These are phyloP conservation scores for Auricularia heimuer DNA, from an alignment of 768 basidiomycete genomes.

Conservation along the genomic window DNA sequence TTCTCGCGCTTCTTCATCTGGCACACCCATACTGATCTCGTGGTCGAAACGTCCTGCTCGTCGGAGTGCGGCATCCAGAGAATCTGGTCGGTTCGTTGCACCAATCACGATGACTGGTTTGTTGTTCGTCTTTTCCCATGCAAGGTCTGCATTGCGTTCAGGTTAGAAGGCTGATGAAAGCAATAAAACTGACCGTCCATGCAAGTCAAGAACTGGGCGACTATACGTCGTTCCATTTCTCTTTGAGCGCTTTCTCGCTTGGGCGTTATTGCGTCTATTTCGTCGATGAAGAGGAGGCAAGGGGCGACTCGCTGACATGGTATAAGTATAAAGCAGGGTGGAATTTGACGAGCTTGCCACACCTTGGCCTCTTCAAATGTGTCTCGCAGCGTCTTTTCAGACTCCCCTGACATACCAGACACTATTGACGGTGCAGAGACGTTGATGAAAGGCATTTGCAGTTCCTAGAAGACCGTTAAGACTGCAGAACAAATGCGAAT, in stretches of 20 bases:
- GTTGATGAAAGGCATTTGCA: conserved; percentile 85
- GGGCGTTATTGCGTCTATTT: conserved; percentile 95
- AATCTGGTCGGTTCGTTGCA: conserved; percentile 93
- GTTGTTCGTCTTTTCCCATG: conserved; percentile 90
- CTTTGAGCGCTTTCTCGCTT: conserved; percentile 96
- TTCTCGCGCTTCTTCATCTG: conserved; percentile 80
- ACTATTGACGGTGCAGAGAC: conserved; percentile 95
- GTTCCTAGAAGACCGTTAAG: conserved; percentile 45
- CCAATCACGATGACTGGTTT: conserved; percentile 92
- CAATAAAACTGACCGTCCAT: conserved; percentile 74
- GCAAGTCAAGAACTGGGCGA: conserved; percentile 94
- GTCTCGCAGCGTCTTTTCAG: conserved; percentile 90
- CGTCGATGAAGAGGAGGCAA: conserved; percentile 92
- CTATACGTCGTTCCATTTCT: conserved; percentile 96
- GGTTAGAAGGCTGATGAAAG: background rate
- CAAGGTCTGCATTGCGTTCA: conserved; percentile 55
- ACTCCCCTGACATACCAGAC: conserved; percentile 97
- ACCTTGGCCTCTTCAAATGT: conserved; percentile 98
- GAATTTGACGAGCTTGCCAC: conserved; percentile 9
- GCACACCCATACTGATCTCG: conserved; percentile 96
- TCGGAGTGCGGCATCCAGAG: conserved; percentile 85
- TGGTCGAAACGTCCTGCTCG: conserved; percentile 94
- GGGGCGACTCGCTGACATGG: conserved; percentile 67
- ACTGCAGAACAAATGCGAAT: background rate
- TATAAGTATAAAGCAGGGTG: too few species aligned